phyloP scores from a whole-genome alignment of 202 grass and related monocot species.

The Carex arenaria region DNA sequence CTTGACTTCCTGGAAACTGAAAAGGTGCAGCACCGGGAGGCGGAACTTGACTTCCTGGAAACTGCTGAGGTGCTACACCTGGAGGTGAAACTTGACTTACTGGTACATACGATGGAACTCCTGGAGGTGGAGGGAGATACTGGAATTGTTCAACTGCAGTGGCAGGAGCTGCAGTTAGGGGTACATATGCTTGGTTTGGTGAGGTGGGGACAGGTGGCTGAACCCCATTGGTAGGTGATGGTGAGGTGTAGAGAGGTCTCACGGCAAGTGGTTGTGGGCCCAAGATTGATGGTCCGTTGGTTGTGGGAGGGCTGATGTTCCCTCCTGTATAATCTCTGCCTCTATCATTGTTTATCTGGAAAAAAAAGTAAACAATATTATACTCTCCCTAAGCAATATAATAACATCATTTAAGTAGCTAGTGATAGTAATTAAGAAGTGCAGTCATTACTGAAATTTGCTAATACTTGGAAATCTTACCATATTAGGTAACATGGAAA shows the following conservation, averaged over 20 bases:
- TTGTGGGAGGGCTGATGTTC: constrained; percentile 27
- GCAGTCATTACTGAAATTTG: not conserved
- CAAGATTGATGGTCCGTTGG: constrained; percentile 63
- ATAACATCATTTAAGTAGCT: not conserved
- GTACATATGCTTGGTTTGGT: constrained; percentile 18
- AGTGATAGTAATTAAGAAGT: not conserved
- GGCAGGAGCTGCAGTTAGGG: constrained; percentile 22
- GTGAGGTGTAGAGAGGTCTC: not conserved
- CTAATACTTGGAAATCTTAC: not conserved
- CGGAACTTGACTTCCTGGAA: constrained; percentile 13
- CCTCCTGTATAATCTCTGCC: constrained; percentile 81
- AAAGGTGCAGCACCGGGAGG: constrained; percentile 18
- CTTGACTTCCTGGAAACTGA: constrained; percentile 40
- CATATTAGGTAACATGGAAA: not conserved
- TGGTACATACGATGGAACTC: constrained; percentile 17
- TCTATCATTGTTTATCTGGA: constrained; percentile 87
- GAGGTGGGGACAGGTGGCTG: constrained; percentile 5
- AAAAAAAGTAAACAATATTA: not conserved
- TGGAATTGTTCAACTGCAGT: constrained; percentile 18
- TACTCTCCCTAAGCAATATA: not conserved
- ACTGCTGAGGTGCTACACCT: constrained; percentile 32
- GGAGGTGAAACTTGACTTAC: constrained; percentile 18
- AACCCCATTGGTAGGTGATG: not conserved
- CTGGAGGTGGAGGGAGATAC: constrained; percentile 1
- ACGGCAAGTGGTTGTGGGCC: constrained; percentile 47